Evolutionary conservation across 768 basidiomycete species (phyloP), one percentile per base, ranked within the genome.

Genomic region (Rhodotorula diobovata): DNA sequence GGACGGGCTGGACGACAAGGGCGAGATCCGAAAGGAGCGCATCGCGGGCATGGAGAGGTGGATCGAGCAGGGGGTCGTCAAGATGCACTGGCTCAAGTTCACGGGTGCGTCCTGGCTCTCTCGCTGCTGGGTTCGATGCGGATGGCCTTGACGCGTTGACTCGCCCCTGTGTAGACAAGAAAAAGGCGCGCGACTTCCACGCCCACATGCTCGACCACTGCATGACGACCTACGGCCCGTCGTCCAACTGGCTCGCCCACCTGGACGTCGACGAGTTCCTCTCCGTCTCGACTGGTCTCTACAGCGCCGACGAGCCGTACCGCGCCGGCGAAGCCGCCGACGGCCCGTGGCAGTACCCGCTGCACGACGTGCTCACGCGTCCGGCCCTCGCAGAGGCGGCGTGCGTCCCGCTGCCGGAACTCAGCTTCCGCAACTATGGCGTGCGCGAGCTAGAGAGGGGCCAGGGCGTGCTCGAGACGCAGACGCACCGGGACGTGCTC

Each of bases 241-340:
- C 66, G 20, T 45, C 68, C 4, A 51, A 70, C 54, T 74, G 68
- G 68, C 73, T 74, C 53, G 59, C 37, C 23, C 46, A 54, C 11
- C 62, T 74, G 63, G 73, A 74, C 63, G 66, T 74, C 45, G 73
- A 74, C 65, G 66, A 70, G 59, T 74, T 70, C 66, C 66, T 74
- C 28, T 57, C 62, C 9, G 39, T 70, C 34, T 34, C 63, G 20
- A 54, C 63, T 2, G 51, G 53, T 21, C 64, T 73, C 14, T 69
- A 69, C 45, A 9, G 43, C 34, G 20, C 28, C 51, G 45, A 58
- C 34, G 35, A 41, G 9, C 8, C 48, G 10, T 51, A 50, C 11
- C 34, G 3, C 1, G 0, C 61, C n/a, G n/a, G 30, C 11, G 21
- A n/a, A 5, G 18, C 32, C 14, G 7, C 8, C 30, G 55, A 28